These are phyloP conservation scores for Neodidymelliopsis sp. DNA, from an alignment of 2,329 filamentous ascomycete genomes.

Conservation along the genomic window DNA sequence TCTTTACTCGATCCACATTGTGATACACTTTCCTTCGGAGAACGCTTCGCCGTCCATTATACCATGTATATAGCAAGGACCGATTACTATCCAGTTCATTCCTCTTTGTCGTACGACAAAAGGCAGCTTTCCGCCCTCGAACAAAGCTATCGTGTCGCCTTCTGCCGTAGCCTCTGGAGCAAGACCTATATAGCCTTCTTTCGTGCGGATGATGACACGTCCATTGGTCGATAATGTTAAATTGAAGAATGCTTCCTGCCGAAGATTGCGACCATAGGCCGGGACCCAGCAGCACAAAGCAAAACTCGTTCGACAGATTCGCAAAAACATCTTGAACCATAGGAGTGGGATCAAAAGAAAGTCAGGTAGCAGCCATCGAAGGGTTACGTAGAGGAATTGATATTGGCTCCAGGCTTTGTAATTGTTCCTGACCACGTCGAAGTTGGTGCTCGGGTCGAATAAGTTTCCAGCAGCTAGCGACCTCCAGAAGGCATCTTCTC, in stretches of 20 bases:
- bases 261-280: background rate
- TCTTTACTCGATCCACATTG: too few relatives aligned
- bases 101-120: background rate
- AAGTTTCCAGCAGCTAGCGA: background rate
- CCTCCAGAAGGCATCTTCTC: background rate
- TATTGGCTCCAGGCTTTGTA: background rate
- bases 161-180: conserved; percentile 1
- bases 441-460: background rate
- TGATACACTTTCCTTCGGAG: too few relatives aligned
- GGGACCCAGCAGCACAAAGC: background rate
- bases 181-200: conserved; percentile 6
- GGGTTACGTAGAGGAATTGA: background rate
- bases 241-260: background rate
- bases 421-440: background rate
- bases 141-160: conserved; percentile 10
- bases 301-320: background rate
- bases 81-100: background rate
- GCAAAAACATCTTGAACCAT: background rate
- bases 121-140: conserved; percentile 7
- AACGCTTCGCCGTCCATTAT: conserved; percentile 1
- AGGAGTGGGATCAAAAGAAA: background rate
- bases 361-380: background rate
- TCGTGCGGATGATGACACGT: too few relatives aligned
- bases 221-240: too few relatives aligned
- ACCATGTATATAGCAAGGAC: background rate